Evolutionary conservation across 345 rosid genomes (phyloP).

Genomic region (Populus deltoides): DNA sequence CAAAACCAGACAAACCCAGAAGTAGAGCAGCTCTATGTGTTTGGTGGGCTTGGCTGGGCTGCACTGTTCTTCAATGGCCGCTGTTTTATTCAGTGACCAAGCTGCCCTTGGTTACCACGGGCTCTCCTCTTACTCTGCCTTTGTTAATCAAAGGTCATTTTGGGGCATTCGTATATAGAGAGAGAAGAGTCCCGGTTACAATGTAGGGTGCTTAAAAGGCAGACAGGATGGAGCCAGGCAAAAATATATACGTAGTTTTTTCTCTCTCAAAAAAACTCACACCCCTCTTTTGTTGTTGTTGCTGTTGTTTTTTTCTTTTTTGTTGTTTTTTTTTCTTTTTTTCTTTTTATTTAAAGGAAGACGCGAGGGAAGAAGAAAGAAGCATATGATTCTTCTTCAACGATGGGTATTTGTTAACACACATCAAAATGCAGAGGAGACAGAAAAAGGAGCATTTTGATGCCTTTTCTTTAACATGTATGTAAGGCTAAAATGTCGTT

Average conservation of each 20-base stretch:
- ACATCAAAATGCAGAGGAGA: slow-evolving; percentile 5
- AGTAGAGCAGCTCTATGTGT: neutral
- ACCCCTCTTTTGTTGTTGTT: neutral
- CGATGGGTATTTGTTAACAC: slow-evolving; percentile 7
- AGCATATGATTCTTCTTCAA: slow-evolving; percentile 10
- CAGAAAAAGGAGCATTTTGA: slow-evolving; percentile 11
- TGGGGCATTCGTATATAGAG: slow-evolving; percentile 29
- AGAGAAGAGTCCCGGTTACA: slow-evolving; percentile 20
- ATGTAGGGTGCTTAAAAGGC: slow-evolving; percentile 31
- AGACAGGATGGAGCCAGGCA: slow-evolving; percentile 37
- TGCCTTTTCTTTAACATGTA: slow-evolving; percentile 3
- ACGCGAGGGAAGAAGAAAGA: neutral
- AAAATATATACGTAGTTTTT: slow-evolving; percentile 9
- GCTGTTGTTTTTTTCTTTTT: neutral
- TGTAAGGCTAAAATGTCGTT: neutral
- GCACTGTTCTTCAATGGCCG: slow-evolving; percentile 28
- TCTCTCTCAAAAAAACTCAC: neutral
- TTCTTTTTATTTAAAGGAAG: neutral
- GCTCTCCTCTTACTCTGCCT: slow-evolving; percentile 7
- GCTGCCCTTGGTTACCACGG: slow-evolving; percentile 25
- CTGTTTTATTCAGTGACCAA: slow-evolving; percentile 27
- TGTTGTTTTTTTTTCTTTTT: neutral
- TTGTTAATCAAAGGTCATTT: slow-evolving; percentile 34
- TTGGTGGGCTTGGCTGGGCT: slow-evolving; percentile 16
- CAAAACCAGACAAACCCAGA: slow-evolving; percentile 17